Conservation (phyloP, 2,329 filamentous ascomycete genomes). For the Phaeophleospora eucalypticola region DNA sequence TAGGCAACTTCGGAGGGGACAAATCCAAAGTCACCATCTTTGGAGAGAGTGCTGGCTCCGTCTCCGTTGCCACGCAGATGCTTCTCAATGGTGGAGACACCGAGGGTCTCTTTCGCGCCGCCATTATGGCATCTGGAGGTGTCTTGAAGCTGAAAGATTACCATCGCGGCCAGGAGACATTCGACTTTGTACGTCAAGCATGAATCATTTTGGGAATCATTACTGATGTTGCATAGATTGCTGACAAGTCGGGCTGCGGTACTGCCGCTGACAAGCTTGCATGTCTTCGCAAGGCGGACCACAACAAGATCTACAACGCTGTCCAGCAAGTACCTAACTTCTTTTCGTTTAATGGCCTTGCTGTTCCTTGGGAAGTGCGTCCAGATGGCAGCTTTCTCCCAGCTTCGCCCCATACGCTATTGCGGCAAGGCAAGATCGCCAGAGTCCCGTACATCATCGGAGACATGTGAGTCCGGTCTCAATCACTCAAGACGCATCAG, state of each 20-base stretch:
- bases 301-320: conserved; percentile 30
- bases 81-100: conserved; percentile 65
- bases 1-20: conserved; percentile 25
- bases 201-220: too few species aligned
- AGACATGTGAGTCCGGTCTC: too few species aligned
- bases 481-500: too few species aligned
- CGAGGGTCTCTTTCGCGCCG: conserved; percentile 60
- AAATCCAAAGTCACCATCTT: conserved; percentile 22
- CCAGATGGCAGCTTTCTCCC: conserved; percentile 10
- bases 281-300: conserved; percentile 48
- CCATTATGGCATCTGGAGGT: conserved; percentile 71
- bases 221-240: too few species aligned
- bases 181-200: conserved; percentile 5
- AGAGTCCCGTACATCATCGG: conserved; percentile 13
- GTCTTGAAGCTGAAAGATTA: conserved; percentile 34
- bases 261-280: conserved; percentile 41
- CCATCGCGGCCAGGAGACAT: conserved; percentile 30
- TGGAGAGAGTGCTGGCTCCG: conserved; percentile 39
- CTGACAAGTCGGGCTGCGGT: conserved; percentile 2
- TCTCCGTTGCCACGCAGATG: conserved; percentile 74
- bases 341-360: conserved; percentile 4
- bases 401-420: conserved; percentile 7
- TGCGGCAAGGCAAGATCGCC: conserved; percentile 8
- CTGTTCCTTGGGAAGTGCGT: conserved; percentile 5
- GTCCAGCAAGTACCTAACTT: conserved; percentile 9